Evolutionary conservation across 257 asterid genomes (phyloP).

Genomic region (Eucommia ulmoides): DNA sequence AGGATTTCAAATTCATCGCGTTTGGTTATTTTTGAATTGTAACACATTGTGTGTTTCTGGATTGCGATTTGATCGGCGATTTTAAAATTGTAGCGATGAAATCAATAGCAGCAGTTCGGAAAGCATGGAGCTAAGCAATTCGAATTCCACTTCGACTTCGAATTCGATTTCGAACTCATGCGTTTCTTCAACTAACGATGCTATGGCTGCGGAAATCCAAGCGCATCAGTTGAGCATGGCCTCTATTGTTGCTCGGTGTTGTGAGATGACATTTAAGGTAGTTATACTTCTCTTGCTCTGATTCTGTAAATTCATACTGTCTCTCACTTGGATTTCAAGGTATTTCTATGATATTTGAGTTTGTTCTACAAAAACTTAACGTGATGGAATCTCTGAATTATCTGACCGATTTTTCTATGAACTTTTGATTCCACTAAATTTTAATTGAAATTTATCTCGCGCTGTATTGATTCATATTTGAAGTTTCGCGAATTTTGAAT

Average conservation of each 20-base stretch:
- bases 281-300: conserved; percentile 5
- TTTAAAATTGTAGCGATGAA: neutral
- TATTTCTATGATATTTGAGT: neutral
- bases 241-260: conserved; percentile 16
- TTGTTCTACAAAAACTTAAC: conserved; percentile 2
- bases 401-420: neutral
- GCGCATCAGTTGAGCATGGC: conserved; percentile 14
- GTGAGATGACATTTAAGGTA: conserved; percentile 32
- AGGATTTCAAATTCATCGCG: neutral
- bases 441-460: too few species aligned
- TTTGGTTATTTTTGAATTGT: neutral
- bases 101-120: neutral
- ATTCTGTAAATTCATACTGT: neutral
- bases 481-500: too few species aligned
- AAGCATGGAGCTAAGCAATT: neutral
- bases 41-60: neutral
- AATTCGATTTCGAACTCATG: neutral
- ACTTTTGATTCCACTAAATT: neutral
- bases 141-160: neutral
- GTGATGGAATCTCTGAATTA: neutral
- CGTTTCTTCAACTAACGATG: neutral
- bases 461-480: too few species aligned
- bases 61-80: neutral
- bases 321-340: neutral
- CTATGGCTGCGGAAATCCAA: conserved; percentile 2